A percentile compares a stretch with the other conserved stretches of the same genome.
Conservation (phyloP, 2,329 filamentous ascomycete species). For the Cadophora luteo-olivacea region DNA sequence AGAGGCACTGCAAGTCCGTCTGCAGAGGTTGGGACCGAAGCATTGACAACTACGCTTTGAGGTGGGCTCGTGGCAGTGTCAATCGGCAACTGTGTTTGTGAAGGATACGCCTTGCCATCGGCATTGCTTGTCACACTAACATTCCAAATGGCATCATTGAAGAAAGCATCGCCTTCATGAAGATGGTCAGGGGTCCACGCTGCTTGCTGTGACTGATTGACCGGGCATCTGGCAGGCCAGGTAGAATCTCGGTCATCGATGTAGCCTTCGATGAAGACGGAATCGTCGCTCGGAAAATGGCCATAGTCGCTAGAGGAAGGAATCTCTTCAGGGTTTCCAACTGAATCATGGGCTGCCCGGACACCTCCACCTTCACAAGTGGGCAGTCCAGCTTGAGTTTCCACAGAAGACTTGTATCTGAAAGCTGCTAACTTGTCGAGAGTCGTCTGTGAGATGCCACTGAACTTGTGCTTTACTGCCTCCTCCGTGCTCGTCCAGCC, state of each 20-base stretch:
- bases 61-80: not conserved
- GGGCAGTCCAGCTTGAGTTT: not conserved
- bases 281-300: not conserved
- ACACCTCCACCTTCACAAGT: not conserved
- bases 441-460: conserved; percentile 37
- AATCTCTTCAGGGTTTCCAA: not conserved
- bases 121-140: not conserved
- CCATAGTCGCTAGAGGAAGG: conserved; percentile 8
- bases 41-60: not conserved
- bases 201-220: not conserved
- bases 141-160: conserved; percentile 28
- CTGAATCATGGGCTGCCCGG: not conserved
- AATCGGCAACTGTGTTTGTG: not conserved
- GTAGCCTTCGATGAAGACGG: not conserved
- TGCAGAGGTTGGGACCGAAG: not conserved
- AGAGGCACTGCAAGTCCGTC: not conserved
- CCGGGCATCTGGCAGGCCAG: not conserved
- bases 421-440: conserved; percentile 39
- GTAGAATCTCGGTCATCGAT: not conserved
- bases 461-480: conserved; percentile 30
- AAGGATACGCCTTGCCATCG: not conserved
- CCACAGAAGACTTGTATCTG: conserved; percentile 20
- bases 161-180: conserved; percentile 22
- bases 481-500: conserved; percentile 42
- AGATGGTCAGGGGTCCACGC: conserved; percentile 19